phyloP scores from a whole-genome alignment of 2,329 filamentous ascomycete species.

The Fusarium odoratissimum region DNA sequence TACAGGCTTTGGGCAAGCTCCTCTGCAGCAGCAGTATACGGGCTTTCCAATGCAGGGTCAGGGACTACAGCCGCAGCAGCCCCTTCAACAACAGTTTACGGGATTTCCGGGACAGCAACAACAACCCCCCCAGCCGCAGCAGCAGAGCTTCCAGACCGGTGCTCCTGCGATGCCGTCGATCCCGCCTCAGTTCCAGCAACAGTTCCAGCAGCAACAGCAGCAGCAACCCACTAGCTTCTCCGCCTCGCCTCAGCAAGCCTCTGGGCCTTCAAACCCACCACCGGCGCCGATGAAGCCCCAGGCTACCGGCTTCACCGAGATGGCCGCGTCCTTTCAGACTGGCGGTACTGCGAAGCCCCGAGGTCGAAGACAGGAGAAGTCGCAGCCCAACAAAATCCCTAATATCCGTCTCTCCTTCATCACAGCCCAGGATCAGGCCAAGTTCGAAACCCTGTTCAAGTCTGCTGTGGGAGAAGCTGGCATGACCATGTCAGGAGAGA shows the following conservation, averaged over 20 bases:
- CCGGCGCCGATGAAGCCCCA: conserved; percentile 73
- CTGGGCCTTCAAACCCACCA: conserved; percentile 62
- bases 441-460: conserved; percentile 98
- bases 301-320: conserved; percentile 72
- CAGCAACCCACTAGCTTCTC: conserved; percentile 59
- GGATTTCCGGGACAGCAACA: conserved; percentile 66
- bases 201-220: conserved; percentile 65
- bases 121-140: conserved; percentile 54
- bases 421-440: conserved; percentile 91
- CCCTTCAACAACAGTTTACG: conserved; percentile 75
- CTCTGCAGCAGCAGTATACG: conserved; percentile 68
- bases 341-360: conserved; percentile 58
- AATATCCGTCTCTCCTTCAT: conserved; percentile 97
- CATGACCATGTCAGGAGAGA: conserved; percentile 90
- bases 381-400: conserved; percentile 79
- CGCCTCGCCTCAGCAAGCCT: conserved; percentile 61
- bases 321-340: conserved; percentile 74
- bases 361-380: conserved; percentile 61
- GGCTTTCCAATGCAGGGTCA: conserved; percentile 67
- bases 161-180: conserved; percentile 70
- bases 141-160: conserved; percentile 71
- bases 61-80: conserved; percentile 67
- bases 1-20: conserved; percentile 67
- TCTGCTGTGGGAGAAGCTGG: conserved; percentile 88
- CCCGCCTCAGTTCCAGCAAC: conserved; percentile 69